Evolutionary conservation across 2,329 filamentous ascomycete genomes (phyloP).

Genomic region (Neofusicoccum parvum): DNA sequence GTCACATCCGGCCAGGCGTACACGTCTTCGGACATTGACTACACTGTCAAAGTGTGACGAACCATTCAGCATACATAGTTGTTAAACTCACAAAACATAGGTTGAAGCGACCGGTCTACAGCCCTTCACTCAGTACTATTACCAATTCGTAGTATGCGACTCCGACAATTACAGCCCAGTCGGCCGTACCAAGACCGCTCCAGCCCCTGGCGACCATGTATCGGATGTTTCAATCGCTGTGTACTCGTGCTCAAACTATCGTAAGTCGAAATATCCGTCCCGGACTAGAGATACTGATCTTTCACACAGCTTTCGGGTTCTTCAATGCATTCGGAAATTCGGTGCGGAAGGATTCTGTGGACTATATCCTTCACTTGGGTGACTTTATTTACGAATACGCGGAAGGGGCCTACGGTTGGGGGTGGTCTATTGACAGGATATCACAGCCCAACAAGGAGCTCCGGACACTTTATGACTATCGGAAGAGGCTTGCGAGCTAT

Average conservation of each 20-base stretch:
- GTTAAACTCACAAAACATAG: constrained; percentile 36
- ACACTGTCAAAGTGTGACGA: constrained; percentile 63
- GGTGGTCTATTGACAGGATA: constrained; percentile 34
- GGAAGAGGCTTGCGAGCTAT: constrained; percentile 44
- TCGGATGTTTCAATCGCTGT: constrained; percentile 64
- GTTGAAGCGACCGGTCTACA: constrained; percentile 64
- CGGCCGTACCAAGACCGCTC: constrained; percentile 70
- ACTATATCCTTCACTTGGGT: constrained; percentile 45
- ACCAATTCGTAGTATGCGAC: constrained; percentile 68
- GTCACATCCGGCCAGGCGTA: constrained; percentile 63
- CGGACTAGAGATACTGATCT: background rate
- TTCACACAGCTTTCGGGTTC: constrained; percentile 44
- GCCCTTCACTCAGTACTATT: constrained; percentile 67
- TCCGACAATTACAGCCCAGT: constrained; percentile 62
- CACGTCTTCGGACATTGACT: constrained; percentile 73
- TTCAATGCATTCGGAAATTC: constrained; percentile 53
- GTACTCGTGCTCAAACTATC: constrained; percentile 72
- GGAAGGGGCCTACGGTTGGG: constrained; percentile 41
- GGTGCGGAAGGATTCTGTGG: constrained; percentile 42
- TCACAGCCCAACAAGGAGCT: constrained; percentile 41
- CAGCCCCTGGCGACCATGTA: constrained; percentile 56
- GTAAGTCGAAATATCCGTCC: constrained; percentile 38
- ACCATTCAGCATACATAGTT: too few relatives aligned
- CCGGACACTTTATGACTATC: constrained; percentile 48
- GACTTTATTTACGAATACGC: constrained; percentile 49